These are phyloP conservation scores for Pulveroboletus frians DNA, from an alignment of 768 basidiomycete genomes.

Conservation along the genomic window DNA sequence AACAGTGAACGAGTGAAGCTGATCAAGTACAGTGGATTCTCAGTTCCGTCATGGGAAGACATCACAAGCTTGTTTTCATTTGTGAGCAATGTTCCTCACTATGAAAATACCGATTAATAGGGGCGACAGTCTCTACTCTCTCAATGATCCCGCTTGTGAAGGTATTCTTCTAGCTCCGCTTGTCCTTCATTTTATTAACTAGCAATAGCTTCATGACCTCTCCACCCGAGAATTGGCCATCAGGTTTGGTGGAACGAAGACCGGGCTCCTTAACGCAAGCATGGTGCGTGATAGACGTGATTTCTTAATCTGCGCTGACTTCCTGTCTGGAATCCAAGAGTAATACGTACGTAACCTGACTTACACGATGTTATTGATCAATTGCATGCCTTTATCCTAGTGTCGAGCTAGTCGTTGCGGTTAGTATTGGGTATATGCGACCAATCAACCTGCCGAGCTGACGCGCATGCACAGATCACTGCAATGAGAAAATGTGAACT, in stretches of 20 bases:
- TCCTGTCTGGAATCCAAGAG: slow-evolving; percentile 38
- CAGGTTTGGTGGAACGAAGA: slow-evolving; percentile 70
- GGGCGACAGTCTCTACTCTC: slow-evolving; percentile 50
- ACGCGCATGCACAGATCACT: slow-evolving; percentile 43
- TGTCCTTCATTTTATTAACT: slow-evolving; percentile 3
- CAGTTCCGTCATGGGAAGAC: slow-evolving; percentile 41
- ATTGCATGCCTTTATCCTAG: slow-evolving; percentile 26
- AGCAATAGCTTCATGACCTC: slow-evolving; percentile 64
- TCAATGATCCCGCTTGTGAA: slow-evolving; percentile 77
- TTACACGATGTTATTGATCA: not conserved
- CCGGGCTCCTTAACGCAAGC: slow-evolving; percentile 77
- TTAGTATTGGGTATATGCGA: slow-evolving; percentile 32
- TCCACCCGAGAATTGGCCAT: slow-evolving; percentile 67
- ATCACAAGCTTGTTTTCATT: slow-evolving; percentile 54
- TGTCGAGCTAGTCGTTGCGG: slow-evolving; percentile 66
- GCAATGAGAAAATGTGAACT: slow-evolving; percentile 80
- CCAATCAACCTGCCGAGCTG: not conserved
- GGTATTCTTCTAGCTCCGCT: slow-evolving; percentile 31
- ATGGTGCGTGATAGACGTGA: slow-evolving; percentile 43
- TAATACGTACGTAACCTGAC: slow-evolving; percentile 50
- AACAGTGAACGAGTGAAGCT: not conserved
- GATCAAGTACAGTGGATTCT: slow-evolving; percentile 47
- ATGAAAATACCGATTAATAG: not conserved
- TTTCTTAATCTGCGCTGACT: slow-evolving; percentile 1
- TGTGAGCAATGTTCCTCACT: slow-evolving; percentile 37